These are phyloP conservation scores for Tolypocladium ophioglossoides DNA, from an alignment of 2,329 filamentous ascomycete species.

Conservation along the genomic window DNA sequence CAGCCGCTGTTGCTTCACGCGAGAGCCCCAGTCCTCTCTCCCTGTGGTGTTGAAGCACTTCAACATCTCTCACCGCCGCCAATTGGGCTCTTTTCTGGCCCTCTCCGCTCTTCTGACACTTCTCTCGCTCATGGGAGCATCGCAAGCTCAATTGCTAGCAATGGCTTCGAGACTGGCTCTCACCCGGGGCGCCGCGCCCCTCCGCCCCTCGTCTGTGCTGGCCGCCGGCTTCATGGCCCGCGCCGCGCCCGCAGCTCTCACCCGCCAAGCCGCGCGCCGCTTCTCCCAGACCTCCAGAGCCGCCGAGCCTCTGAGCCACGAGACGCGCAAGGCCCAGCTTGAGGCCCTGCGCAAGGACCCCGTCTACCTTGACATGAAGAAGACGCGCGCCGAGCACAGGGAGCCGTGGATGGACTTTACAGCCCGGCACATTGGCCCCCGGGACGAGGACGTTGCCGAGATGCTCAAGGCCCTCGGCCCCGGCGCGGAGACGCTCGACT, in stretches of 20 bases:
- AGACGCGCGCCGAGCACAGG: constrained; percentile 8
- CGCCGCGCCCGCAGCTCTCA: background rate
- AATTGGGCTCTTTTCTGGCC: background rate
- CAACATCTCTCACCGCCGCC: background rate
- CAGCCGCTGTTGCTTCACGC: background rate
- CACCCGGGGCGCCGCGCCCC: constrained; percentile 10
- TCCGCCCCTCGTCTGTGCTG: constrained; percentile 8
- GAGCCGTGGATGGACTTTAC: constrained; percentile 42
- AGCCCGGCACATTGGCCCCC: constrained; percentile 79
- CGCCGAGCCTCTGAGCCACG: constrained; percentile 2
- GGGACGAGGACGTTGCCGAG: constrained; percentile 53
- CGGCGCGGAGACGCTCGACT: constrained; percentile 61
- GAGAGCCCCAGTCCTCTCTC: too few species aligned
- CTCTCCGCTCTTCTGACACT: background rate
- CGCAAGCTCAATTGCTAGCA: background rate
- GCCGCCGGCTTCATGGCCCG: constrained; percentile 4
- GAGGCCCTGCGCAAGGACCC: constrained; percentile 11
- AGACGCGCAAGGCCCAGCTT: constrained; percentile 3
- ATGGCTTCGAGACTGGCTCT: constrained; percentile 18
- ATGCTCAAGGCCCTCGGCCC: constrained; percentile 78
- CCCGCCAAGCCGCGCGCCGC: constrained; percentile 3
- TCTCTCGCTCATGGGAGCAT: background rate
- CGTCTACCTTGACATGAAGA: constrained; percentile 12
- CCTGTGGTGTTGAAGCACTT: background rate
- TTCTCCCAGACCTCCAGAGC: constrained; percentile 7